Base-by-base conservation (phyloP, 208 protist genomes). In the Lotmaria passim region DNA sequence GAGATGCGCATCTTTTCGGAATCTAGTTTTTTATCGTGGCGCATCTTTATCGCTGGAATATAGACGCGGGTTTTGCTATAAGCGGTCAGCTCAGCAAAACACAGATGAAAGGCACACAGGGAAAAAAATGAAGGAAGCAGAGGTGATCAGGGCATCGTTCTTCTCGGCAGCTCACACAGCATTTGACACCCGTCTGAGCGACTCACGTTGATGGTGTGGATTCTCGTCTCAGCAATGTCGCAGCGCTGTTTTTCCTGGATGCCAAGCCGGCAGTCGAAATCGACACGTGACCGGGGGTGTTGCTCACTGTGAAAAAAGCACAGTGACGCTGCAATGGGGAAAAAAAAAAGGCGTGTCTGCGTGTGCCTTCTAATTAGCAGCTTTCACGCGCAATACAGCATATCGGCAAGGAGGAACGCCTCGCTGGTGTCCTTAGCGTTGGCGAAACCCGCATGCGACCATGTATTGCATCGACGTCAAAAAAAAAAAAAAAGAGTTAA, bases 401-500 rank as follows among this genome's bases (percentile, higher is more conserved):
- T 24, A 50, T 43, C 48, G 23, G 28, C 36, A 60, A 57, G 57
- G 23, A 65, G 43, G 52, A 71, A n/a, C 43, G 55, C 55, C 55
- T 60, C 55, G 36, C 55, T 46, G 55, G 55, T 60, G 36, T 46
- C 55, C 21, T 60, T 60, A 60, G 55, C 55, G 55, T 58, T 58
- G 50, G 48, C 46, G 33, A 48, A 33, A n/a, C 46, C 31, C 48
- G 33, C 48, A 44, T 39, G 52, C 53, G 38, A 60, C 15, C 3
- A 24, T 59, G 17, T 64, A 39, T 28, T 11, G 41, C 55, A 50
- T 23, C 3, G 6, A 55, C n/a, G n/a, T 62, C 24, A 33, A 23
- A 33, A 61, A 73, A 52, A 64, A 48, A 60, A 46, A 56, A 69
- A 44, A 34, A 66, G 39, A 64, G 43, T 23, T 4, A 62, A 62